Base-by-base conservation (phyloP, 1,284 basidiomycete genomes). In the Phylloporus sp. region DNA sequence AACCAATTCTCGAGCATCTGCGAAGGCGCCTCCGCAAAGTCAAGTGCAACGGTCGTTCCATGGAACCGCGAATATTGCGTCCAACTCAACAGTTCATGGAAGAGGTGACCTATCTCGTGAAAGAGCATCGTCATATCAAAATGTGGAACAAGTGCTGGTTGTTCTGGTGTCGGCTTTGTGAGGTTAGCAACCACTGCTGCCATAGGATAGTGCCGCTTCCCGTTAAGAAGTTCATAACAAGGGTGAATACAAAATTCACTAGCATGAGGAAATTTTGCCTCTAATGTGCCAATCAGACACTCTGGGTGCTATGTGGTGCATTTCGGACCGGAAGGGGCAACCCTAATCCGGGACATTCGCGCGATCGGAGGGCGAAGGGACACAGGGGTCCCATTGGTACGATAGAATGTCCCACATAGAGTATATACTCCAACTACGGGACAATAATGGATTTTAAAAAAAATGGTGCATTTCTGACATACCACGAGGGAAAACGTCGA, bases 1-100 rank as follows among this genome's bases (percentile, higher is more conserved):
- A 58, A 89, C 94, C 94, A 96, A 77, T 95, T 94, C 81, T 96
- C 95, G 68, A 96, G 83, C 94, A 96, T 95, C 81, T 96, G 94
- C 25, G 90, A 92, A 0, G 94, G 94, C 1, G 93, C 93, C 80
- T 95, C 94, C 11, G 94, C 94, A 72, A 96, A 96, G 80, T 96
- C 94, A 20, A 91, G 78, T 2, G 91, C 91, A 45, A 94, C 92
- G 55, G 84, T 85, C 32, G 92, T 94, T 14, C 94, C 93, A 72
- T 94, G 92, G 88, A 96, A 96, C 32, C 90, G 84, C 29, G 88
- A 80, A 77, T 89, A 95, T 72, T 86, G 87, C 27, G 93, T 95
- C 68, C 82, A 84, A 74, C 90, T 92, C 63, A 94, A 81, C 61
- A 96, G 80, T 1, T 91, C 43, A 45, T 45, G 43, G 43, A 45